phyloP scores from a whole-genome alignment of 345 rosid species.

The Salix arbutifolia region DNA sequence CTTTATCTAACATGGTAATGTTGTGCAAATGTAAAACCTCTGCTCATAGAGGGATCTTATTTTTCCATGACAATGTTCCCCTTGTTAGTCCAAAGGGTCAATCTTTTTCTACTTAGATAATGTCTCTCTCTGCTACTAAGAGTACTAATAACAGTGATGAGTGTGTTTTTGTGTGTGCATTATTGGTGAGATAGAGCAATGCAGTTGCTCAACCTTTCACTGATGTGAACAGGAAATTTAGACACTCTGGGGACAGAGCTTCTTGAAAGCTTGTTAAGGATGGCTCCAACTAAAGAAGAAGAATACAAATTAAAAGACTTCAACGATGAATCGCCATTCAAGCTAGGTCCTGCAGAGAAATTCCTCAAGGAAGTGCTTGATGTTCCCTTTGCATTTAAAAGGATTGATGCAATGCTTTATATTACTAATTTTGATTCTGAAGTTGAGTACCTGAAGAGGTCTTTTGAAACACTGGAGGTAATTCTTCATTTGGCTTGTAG shows the following conservation, averaged over 20 bases:
- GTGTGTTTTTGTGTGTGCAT: neutral
- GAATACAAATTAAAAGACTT: slow-evolving; percentile 69
- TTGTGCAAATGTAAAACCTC: neutral
- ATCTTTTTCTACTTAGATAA: neutral
- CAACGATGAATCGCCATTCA: slow-evolving; percentile 68
- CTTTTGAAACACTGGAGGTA: slow-evolving; percentile 80
- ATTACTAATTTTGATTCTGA: slow-evolving; percentile 85
- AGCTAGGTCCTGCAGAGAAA: slow-evolving; percentile 90
- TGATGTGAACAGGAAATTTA: slow-evolving; percentile 53
- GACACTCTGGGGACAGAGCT: slow-evolving; percentile 90
- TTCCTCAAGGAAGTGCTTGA: slow-evolving; percentile 78
- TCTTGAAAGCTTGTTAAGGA: slow-evolving; percentile 80
- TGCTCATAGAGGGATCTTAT: neutral
- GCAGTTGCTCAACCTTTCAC: neutral
- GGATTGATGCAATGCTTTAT: slow-evolving; percentile 89
- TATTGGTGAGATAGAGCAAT: neutral
- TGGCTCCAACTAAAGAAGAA: slow-evolving; percentile 95
- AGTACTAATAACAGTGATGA: neutral
- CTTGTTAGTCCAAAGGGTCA: neutral
- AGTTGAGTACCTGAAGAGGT: slow-evolving; percentile 67
- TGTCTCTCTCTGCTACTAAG: neutral
- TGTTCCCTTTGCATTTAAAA: slow-evolving; percentile 82
- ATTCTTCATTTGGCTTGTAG: neutral
- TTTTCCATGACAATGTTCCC: neutral
- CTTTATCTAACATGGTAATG: neutral